Base-by-base conservation (phyloP, 1,284 basidiomycete species). In the Cutaneotrichosporon cavernicola region DNA sequence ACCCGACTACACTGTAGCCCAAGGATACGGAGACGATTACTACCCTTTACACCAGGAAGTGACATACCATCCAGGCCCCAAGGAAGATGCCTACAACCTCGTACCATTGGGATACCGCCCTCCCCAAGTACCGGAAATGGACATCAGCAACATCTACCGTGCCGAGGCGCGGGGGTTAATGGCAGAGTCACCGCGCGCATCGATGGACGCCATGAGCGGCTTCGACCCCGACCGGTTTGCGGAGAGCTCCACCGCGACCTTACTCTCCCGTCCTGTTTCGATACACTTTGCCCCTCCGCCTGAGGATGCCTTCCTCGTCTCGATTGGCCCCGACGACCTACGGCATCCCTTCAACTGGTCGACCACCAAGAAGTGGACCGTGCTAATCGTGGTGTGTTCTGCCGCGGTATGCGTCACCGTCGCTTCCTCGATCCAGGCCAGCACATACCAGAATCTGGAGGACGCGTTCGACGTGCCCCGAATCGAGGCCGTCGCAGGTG, bases 331-430 rank as follows among this genome's bases (percentile, higher is more conserved):
- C 2, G 49, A 51, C 13, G 49, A 51, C 30, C 9, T 4, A 3
- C 49, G 49, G 14, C 49, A 51, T 16, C 49, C 49, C 4, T 51
- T 30, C 49, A 51, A 51, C 49, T 51, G 49, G 49, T 31, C 49
- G 4, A 13, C 11, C 22, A 6, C 8, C 5, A 51, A 51, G 26
- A 51, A 51, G 49, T 51, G 49, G 49, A 51, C 49, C 11, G 49
- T 51, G 2, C 26, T 51, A 2, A 11, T 30, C 26, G 30, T 51
- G 10, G 49, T 51, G 4, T 51, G 49, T 22, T 51, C 49, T 5
- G 49, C 22, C 21, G 49, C 49, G 8, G 22, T 51, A 11, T 51
- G 49, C 26, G 49, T 51, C 49, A 51, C 49, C 22, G 49, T 51
- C 30, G 49, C 49, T 4, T 26, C 22, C 14, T 51, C 49, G 11